Evolutionary conservation across 345 rosid species (phyloP), one percentile per base, ranked within the genome.

Genomic region (Barbarea vulgaris): DNA sequence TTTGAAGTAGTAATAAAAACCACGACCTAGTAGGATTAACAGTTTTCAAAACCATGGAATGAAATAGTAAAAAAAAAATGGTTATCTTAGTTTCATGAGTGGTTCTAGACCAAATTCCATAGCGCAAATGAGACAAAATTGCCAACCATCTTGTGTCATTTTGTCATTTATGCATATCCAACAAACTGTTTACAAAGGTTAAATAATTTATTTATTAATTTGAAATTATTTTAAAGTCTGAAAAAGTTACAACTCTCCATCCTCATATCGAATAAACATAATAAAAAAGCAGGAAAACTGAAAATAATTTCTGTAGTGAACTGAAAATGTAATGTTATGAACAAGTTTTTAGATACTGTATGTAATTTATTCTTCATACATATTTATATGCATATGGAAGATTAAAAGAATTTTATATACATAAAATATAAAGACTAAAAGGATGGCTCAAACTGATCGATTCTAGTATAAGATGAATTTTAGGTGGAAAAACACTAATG

Each of bases 141-240:
- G 4, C 41, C 41, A 56, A 10, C 1, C 21, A 12, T 69, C n/a
- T 56, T 69, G 2, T 13, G 21, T 56, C 4, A 69, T 42, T 9
- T 69, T 42, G 5, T 6, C 64, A 19, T 42, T 1, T 11, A 69
- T 69, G 18, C 64, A 69, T 42, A 9, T 56, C 54, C 42, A 42
- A 2, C 73, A 69, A 28, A 69, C 64, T 69, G 44, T 41, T 27
- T 18, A 55, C 6, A 55, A 39, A 39, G 3, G 17, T 13, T 48
- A 17, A 31, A 31, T 15, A n/a, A n/a, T n/a, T n/a, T n/a, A 3
- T 2, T 9, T 9, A 19, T 1, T 52, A 25, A 5, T 36, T 39
- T 25, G 1, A 22, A 37, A 6, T 9, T 42, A 2, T 21, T 9
- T 11, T 4, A 25, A 39, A 15, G 9, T 22, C 24, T 22, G 2